These are phyloP conservation scores for Globisporangium paddicum DNA, from an alignment of 352 stramenopile species.

Conservation along the genomic window DNA sequence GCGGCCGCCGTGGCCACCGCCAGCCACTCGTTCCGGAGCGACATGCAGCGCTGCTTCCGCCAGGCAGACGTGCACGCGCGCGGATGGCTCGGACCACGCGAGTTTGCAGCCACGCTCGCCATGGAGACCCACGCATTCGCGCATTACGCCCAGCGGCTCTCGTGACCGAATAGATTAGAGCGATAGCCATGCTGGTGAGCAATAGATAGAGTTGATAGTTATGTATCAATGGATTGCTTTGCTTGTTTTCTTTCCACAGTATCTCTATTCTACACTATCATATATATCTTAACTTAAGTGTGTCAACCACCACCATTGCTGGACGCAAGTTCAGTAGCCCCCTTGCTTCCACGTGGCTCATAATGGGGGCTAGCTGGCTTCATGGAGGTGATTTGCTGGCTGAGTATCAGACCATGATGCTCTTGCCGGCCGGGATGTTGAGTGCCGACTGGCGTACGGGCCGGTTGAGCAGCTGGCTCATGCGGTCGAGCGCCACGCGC, in stretches of 20 bases:
- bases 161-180: no score
- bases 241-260: background rate
- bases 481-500: conserved; percentile 53
- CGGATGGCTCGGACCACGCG: conserved; percentile 31
- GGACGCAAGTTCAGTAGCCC: background rate
- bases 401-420: conserved; percentile 52
- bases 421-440: conserved; percentile 54
- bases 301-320: background rate
- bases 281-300: conserved; percentile 7
- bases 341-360: background rate
- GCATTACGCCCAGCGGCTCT: conserved; percentile 42
- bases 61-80: conserved; percentile 34
- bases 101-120: conserved; percentile 50
- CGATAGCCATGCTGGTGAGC: no score
- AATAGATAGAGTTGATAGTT: no score
- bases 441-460: conserved; percentile 67
- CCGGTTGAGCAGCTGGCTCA: conserved; percentile 71
- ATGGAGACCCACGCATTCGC: conserved; percentile 40
- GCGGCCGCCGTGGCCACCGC: conserved; percentile 6
- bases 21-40: conserved; percentile 53
- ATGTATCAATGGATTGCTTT: background rate
- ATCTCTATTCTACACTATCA: conserved; percentile 5
- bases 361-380: background rate
- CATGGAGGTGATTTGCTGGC: background rate
- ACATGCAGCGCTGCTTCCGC: conserved; percentile 57